Evolutionary conservation across 495 filamentous ascomycete genomes (phyloP).

Genomic region (Bacidia gigantensis): DNA sequence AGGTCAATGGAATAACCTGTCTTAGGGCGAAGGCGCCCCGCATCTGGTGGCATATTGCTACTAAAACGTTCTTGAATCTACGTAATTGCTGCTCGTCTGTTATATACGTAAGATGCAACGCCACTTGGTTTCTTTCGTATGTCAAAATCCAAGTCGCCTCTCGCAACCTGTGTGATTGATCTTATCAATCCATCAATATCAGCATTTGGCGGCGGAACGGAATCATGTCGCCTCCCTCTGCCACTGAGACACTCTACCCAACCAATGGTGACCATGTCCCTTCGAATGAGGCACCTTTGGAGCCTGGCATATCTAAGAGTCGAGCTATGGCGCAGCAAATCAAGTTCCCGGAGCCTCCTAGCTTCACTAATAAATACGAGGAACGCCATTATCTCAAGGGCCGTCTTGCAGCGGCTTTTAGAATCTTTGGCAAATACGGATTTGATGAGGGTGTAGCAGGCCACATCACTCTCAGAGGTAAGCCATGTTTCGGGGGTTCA

Average conservation of each 20-base stretch:
- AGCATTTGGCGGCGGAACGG: not conserved
- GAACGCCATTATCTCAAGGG: conserved; percentile 55
- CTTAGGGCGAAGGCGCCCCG: no score
- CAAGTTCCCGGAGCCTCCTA: conserved; percentile 35
- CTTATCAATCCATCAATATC: not conserved
- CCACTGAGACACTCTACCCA: conserved; percentile 3
- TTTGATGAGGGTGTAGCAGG: conserved; percentile 52
- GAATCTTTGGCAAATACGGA: conserved; percentile 55
- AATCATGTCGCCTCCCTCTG: conserved; percentile 18
- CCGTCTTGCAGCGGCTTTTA: conserved; percentile 49
- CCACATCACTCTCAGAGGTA: conserved; percentile 44
- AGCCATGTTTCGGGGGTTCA: no score
- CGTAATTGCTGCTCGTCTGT: no score
- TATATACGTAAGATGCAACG: no score
- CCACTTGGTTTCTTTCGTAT: no score
- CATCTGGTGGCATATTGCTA: no score
- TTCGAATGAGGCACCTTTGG: conserved; percentile 13
- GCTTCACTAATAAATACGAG: conserved; percentile 45
- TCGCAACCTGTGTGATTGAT: no score
- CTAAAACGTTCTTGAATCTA: no score
- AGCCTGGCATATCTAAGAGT: conserved; percentile 12
- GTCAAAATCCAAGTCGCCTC: no score
- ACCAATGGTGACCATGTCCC: conserved; percentile 9
- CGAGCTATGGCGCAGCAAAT: conserved; percentile 26
- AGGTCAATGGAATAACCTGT: no score